These are phyloP conservation scores for Ichthyophonus hoferi DNA, from an alignment of 208 protist genomes.

Conservation along the genomic window DNA sequence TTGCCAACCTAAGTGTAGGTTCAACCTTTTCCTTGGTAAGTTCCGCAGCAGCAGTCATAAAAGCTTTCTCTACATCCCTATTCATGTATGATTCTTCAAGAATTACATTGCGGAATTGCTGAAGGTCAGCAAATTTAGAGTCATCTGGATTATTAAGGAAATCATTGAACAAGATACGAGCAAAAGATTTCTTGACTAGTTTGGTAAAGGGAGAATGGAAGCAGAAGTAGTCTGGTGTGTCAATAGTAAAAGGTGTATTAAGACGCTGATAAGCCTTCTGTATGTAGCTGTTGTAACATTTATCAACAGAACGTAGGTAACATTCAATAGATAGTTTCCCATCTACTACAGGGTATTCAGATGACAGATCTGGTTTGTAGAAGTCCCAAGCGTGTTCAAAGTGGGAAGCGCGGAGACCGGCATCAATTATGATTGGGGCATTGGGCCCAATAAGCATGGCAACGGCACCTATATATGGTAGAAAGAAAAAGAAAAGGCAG, in stretches of 20 bases:
- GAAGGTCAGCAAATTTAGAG: neutral
- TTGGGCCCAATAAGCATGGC: constrained; percentile 78
- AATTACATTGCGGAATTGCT: neutral
- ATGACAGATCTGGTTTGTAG: constrained; percentile 78
- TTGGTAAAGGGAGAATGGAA: constrained; percentile 82
- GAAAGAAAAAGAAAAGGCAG: too few relatives aligned
- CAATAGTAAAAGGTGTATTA: constrained; percentile 35
- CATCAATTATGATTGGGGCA: constrained; percentile 69
- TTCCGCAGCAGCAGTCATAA: constrained; percentile 28
- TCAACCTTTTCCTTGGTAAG: constrained; percentile 63
- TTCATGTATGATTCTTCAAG: constrained; percentile 63
- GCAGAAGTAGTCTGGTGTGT: constrained; percentile 55
- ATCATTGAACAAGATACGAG: constrained; percentile 59
- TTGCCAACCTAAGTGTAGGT: constrained; percentile 55
- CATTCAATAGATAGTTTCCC: constrained; percentile 70
- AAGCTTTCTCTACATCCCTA: constrained; percentile 58
- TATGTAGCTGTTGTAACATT: constrained; percentile 64
- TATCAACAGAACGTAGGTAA: constrained; percentile 76
- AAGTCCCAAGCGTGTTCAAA: constrained; percentile 80
- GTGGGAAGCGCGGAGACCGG: constrained; percentile 54
- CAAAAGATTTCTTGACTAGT: constrained; percentile 74
- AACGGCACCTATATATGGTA: constrained; percentile 65
- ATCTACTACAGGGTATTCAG: constrained; percentile 76
- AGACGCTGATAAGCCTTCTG: constrained; percentile 1
- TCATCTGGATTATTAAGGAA: constrained; percentile 42